phyloP scores from a whole-genome alignment of 2,329 filamentous ascomycete genomes.

The Acrocalymma vagum region DNA sequence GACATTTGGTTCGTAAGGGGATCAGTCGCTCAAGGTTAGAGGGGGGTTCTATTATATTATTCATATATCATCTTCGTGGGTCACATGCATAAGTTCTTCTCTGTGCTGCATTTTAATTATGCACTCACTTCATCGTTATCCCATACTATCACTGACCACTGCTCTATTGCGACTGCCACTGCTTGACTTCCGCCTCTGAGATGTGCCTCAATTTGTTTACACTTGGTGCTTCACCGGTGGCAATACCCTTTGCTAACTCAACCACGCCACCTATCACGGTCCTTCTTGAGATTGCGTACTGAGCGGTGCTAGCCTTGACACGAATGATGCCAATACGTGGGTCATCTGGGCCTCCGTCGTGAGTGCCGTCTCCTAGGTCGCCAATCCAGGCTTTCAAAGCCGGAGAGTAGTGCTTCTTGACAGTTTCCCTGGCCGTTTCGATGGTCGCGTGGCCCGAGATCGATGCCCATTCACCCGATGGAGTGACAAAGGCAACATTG shows the following conservation, averaged over 20 bases:
- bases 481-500: conserved; percentile 83
- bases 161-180: conserved; percentile 44
- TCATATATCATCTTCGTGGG: no score
- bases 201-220: conserved; percentile 83
- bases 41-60: no score
- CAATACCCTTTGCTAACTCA: conserved; percentile 78
- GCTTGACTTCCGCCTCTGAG: conserved; percentile 56
- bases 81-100: conserved; percentile 9
- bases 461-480: conserved; percentile 84
- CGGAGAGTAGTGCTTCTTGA: conserved; percentile 76
- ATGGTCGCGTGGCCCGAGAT: conserved; percentile 77
- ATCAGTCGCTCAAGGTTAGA: no score
- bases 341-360: conserved; percentile 83
- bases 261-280: conserved; percentile 70
- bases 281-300: conserved; percentile 72
- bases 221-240: conserved; percentile 74
- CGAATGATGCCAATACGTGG: conserved; percentile 84
- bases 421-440: conserved; percentile 71
- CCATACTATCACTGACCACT: background rate
- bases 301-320: conserved; percentile 75
- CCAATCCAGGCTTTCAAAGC: conserved; percentile 85
- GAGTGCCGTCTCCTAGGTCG: conserved; percentile 78
- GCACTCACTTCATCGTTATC: conserved; percentile 4
- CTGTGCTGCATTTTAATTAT: no score
- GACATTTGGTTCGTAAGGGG: no score